These are phyloP conservation scores for Exophiala mesophila DNA, from an alignment of 2,329 filamentous ascomycete species.

Conservation along the genomic window DNA sequence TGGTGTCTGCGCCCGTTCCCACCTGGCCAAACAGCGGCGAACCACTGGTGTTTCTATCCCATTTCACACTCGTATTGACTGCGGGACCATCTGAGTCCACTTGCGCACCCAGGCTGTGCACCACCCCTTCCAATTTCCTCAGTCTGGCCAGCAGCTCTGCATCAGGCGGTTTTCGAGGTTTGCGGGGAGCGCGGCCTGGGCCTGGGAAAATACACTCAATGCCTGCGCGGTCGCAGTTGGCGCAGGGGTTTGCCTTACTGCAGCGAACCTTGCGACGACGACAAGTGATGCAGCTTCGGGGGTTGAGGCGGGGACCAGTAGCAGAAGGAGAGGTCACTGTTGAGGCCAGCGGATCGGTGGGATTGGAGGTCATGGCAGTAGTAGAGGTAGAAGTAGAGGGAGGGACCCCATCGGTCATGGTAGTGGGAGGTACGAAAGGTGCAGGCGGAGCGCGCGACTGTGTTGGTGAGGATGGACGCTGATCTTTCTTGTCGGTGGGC, in stretches of 20 bases:
- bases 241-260: conserved; percentile 45
- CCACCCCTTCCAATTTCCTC: conserved; percentile 56
- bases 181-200: conserved; percentile 56
- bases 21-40: no score
- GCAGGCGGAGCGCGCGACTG: no score
- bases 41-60: no score
- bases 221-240: conserved; percentile 44
- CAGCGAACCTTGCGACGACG: conserved; percentile 46
- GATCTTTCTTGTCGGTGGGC: no score
- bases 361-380: background rate
- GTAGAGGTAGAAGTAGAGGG: background rate
- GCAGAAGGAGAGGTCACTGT: conserved; percentile 2
- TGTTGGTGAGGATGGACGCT: no score
- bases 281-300: conserved; percentile 44
- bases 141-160: conserved; percentile 56
- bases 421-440: no score
- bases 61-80: no score
- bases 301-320: conserved; percentile 27
- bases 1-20: no score
- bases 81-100: conserved; percentile 30
- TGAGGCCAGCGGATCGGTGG: background rate
- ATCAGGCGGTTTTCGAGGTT: conserved; percentile 53
- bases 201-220: conserved; percentile 60
- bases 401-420: no score
- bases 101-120: conserved; percentile 53